Base-by-base conservation (phyloP, 129 eudicot species). In the Flaveria bidentis region DNA sequence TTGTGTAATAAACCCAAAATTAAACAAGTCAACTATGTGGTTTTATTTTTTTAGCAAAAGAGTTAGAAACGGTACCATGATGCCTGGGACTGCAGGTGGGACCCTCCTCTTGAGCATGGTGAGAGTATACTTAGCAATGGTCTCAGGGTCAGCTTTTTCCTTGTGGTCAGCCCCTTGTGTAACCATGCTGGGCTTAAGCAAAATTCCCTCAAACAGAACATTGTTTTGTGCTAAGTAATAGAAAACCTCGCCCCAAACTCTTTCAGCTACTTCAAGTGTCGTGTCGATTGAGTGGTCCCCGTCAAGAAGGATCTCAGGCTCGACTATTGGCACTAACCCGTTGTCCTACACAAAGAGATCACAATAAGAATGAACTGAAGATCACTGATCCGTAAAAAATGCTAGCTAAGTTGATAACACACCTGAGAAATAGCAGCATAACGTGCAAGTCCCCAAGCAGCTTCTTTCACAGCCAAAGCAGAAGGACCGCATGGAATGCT, bases 281-380 rank as follows among this genome's bases (percentile, higher is more conserved):
- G 86, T 85, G 60, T 90, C 96, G 42, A 93, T 93, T 44, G 96
- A 75, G 86, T 93, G 98, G 82, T 93, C 98, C 15, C 98, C 97
- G 47, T 93, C 98, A 22, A 93, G 96, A 82, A 93, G 98, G 62
- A 93, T 93, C 87, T 93, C 98, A 6, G 98, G 98, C 83, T 93
- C 96, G 69, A 93, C 98, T n/a, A 93, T 93, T 5, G 98, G 98
- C 78, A 93, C 95, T 63, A 93, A 86, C 36, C 98, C 96, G 30
- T 88, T 90, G 74, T 93, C 98, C 98, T 93, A 52, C 73, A 82
- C 14, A 75, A 78, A 33, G 47, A 16, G 41, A 25, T 42, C 12
- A 20, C 2, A 57, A 58, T 14, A 16, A 56, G 42, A 44, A 64
- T 45, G 25, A 53, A n/a, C 49, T 25, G 36, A 30, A 30, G 39